A percentile compares a stretch with the other conserved stretches of the same genome.
Conservation (phyloP, 495 filamentous ascomycete species). For the Penicillium taxi region DNA sequence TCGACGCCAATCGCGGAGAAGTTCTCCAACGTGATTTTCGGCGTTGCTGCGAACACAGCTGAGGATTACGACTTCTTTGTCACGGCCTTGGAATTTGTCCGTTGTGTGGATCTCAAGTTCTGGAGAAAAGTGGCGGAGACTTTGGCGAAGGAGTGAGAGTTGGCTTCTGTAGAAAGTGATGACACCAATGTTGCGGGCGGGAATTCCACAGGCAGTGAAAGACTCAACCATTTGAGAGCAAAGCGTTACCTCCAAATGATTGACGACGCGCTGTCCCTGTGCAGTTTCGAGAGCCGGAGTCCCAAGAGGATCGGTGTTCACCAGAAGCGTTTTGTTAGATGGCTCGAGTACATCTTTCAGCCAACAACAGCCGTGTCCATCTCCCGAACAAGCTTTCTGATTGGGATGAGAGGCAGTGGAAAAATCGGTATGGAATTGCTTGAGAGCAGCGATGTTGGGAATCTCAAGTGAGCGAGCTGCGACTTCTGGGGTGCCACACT, state of each 20-base stretch:
- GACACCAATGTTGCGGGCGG: conserved; percentile 75
- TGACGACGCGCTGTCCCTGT: conserved; percentile 77
- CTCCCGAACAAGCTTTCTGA: conserved; percentile 44
- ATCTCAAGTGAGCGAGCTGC: conserved; percentile 54
- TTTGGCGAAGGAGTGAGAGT: conserved; percentile 55
- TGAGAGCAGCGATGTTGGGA: conserved; percentile 51
- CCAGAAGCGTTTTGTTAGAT: conserved; percentile 63
- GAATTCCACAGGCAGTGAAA: conserved; percentile 65
- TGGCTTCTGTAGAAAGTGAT: conserved; percentile 98
- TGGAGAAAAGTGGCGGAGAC: conserved; percentile 39
- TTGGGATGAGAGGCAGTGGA: conserved; percentile 13
- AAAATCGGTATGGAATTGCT: conserved; percentile 45
- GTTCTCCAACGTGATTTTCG: conserved; percentile 68
- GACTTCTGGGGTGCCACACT: conserved; percentile 75
- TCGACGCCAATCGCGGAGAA: conserved; percentile 83
- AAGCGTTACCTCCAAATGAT: conserved; percentile 68
- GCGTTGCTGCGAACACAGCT: conserved; percentile 82
- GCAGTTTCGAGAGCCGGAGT: conserved; percentile 57
- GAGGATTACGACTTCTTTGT: conserved; percentile 86
- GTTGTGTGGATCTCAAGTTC: conserved; percentile 90
- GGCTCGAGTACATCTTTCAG: conserved; percentile 68
- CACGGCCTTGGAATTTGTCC: conserved; percentile 90
- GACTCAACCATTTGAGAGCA: conserved; percentile 69
- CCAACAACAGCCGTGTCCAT: conserved; percentile 59
- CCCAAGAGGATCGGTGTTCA: conserved; percentile 76